These are phyloP conservation scores for Suhomyces prunicola DNA, from an alignment of 805 yeast genomes.

Conservation along the genomic window DNA sequence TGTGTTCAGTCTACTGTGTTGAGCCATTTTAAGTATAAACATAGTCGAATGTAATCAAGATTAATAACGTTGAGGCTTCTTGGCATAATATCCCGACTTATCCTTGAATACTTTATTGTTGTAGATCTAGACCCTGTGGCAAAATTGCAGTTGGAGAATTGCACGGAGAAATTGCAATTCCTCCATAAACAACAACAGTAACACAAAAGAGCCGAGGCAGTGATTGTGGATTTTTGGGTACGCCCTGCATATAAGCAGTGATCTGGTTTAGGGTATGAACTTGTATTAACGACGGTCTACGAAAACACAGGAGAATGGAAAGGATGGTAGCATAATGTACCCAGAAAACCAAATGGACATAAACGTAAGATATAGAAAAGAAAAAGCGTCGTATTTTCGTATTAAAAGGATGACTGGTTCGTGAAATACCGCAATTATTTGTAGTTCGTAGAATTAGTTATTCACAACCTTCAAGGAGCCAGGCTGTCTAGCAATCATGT, in stretches of 20 bases:
- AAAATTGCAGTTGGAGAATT: not conserved
- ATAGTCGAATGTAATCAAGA: not conserved
- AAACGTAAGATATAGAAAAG: not conserved
- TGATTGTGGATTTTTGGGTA: not conserved
- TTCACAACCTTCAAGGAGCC: constrained; percentile 54
- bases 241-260: not conserved
- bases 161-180: not conserved
- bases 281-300: constrained; percentile 1
- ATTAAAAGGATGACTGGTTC: not conserved
- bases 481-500: constrained; percentile 42
- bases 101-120: not conserved
- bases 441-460: constrained; percentile 6
- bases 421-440: not conserved
- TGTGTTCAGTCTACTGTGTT: no score
- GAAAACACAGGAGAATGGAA: constrained; percentile 1
- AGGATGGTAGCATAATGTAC: not conserved
- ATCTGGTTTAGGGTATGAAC: not conserved
- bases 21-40: not conserved
- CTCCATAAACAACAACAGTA: not conserved
- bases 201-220: not conserved
- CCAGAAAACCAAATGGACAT: not conserved
- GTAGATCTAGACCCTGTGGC: not conserved
- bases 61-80: not conserved
- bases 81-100: not conserved
- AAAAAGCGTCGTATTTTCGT: not conserved